Percentiles rank a stretch among this genome's conserved stretches.
phyloP scores from a whole-genome alignment of 2,329 filamentous ascomycete species.

The Aspergillus felis region DNA sequence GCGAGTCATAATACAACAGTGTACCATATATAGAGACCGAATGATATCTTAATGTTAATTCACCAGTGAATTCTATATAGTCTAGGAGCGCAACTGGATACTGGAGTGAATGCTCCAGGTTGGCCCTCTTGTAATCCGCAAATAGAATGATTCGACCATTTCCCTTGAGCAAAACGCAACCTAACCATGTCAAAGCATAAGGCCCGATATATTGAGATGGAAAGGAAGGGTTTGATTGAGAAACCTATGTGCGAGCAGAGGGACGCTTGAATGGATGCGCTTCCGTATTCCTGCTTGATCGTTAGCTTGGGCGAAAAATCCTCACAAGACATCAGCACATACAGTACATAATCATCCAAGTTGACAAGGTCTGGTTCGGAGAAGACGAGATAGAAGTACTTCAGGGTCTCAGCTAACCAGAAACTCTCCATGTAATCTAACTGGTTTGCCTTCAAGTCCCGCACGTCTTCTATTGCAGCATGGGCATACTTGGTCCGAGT shows the following conservation, averaged over 20 bases:
- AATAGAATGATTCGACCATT: not conserved
- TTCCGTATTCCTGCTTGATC: slow-evolving; percentile 33
- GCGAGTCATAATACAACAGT: not conserved
- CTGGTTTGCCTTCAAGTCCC: slow-evolving; percentile 22
- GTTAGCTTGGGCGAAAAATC: slow-evolving; percentile 1
- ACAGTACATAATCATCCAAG: slow-evolving; percentile 44
- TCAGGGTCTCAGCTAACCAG: slow-evolving; percentile 45
- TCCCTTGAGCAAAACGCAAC: no score
- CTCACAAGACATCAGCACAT: slow-evolving; percentile 13
- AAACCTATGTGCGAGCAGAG: not conserved
- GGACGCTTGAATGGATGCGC: slow-evolving; percentile 37
- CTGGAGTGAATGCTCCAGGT: not conserved
- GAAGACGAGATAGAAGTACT: slow-evolving; percentile 45
- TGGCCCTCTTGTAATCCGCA: not conserved
- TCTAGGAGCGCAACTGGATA: not conserved
- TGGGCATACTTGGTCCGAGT: slow-evolving; percentile 43
- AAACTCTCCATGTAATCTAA: slow-evolving; percentile 44
- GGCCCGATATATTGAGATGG: not conserved
- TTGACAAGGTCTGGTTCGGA: slow-evolving; percentile 38
- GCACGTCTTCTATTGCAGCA: slow-evolving; percentile 43
- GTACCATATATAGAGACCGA: not conserved
- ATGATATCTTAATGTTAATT: not conserved
- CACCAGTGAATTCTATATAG: not conserved
- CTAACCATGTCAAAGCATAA: not conserved
- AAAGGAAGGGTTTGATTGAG: not conserved